Percentiles rank a stretch among this genome's conserved stretches.
These are phyloP conservation scores for Tilletia caries DNA, from an alignment of 1,284 basidiomycete species.

Conservation along the genomic window DNA sequence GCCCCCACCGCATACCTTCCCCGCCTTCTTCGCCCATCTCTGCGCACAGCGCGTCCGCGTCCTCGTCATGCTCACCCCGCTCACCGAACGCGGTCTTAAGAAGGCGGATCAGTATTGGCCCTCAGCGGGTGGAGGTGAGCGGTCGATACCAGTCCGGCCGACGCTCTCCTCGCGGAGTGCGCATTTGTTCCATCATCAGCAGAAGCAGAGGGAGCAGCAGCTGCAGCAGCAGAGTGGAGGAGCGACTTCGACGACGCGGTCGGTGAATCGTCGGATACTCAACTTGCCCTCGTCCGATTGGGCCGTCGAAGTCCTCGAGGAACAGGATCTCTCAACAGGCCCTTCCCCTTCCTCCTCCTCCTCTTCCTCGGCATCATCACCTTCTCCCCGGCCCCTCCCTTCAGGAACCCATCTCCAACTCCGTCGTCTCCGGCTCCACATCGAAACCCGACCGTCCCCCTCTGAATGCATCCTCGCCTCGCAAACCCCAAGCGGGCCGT, in stretches of 20 bases:
- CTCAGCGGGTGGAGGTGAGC: constrained; percentile 14
- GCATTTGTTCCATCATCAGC: neutral
- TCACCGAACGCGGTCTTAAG: constrained; percentile 30
- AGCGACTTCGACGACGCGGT: constrained; percentile 15
- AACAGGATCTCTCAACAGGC: constrained; percentile 20
- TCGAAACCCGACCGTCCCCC: neutral
- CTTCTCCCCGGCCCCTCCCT: constrained; percentile 21
- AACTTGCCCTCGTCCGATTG: constrained; percentile 7
- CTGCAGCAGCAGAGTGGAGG: constrained; percentile 9
- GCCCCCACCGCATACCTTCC: constrained; percentile 81
- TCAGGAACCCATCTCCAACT: constrained; percentile 16
- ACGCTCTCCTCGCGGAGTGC: neutral
- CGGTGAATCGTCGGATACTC: no score
- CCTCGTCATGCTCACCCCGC: constrained; percentile 49
- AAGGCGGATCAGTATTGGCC: constrained; percentile 52
- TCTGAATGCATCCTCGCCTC: constrained; percentile 10
- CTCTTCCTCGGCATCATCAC: neutral
- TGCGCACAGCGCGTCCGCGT: constrained; percentile 22
- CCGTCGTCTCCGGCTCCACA: constrained; percentile 19
- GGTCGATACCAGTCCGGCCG: constrained; percentile 21
- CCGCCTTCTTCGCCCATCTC: constrained; percentile 67
- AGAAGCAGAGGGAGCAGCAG: no score
- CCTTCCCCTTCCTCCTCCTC: neutral
- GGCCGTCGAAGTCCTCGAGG: constrained; percentile 36
- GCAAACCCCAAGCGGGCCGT: neutral